phyloP scores from a whole-genome alignment of 2,329 filamentous ascomycete species.

The Hymenoscyphus albidus region DNA sequence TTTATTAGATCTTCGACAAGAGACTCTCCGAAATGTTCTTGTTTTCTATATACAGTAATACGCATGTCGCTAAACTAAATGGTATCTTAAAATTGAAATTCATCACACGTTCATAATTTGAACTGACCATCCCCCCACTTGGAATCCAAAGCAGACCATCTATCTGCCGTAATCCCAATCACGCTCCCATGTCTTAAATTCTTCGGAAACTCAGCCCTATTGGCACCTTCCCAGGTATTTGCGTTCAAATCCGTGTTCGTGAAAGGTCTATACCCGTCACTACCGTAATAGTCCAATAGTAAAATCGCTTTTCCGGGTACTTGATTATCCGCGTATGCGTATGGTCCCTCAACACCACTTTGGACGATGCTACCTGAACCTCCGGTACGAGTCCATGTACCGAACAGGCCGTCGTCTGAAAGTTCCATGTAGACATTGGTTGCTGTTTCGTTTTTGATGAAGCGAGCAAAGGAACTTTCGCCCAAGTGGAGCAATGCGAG shows the following conservation, averaged over 20 bases:
- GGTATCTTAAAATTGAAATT: no score
- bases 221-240: constrained; percentile 46
- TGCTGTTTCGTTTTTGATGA: constrained; percentile 52
- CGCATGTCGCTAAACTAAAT: no score
- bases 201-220: constrained; percentile 41
- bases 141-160: constrained; percentile 41
- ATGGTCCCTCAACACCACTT: constrained; percentile 43
- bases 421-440: constrained; percentile 51
- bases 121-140: constrained; percentile 33
- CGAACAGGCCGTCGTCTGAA: constrained; percentile 46
- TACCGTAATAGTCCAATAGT: constrained; percentile 47
- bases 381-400: constrained; percentile 48
- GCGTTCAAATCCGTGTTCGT: constrained; percentile 42
- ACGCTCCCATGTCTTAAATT: constrained; percentile 51
- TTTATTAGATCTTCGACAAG: no score
- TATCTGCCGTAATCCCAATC: constrained; percentile 43
- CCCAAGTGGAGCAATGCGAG: constrained; percentile 52
- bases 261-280: constrained; percentile 48
- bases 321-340: constrained; percentile 43
- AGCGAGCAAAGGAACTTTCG: constrained; percentile 45
- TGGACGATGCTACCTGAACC: constrained; percentile 42
- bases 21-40: no score
- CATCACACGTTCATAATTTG: no score
- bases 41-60: no score
- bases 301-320: constrained; percentile 41